These are phyloP conservation scores for Phytophthora sp. DNA, from an alignment of 352 stramenopile species.

Conservation along the genomic window DNA sequence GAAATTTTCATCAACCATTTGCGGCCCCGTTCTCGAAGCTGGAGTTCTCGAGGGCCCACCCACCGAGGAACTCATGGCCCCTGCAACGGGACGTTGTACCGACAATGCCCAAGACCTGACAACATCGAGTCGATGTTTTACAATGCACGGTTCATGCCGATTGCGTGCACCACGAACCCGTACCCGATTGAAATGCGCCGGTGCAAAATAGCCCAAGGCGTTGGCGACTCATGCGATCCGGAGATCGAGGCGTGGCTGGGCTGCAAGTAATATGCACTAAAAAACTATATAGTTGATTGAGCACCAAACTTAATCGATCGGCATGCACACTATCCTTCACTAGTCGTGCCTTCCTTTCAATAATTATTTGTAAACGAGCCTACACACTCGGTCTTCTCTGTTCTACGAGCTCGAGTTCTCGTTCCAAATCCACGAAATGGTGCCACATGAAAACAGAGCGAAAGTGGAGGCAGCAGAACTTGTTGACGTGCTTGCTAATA, in stretches of 20 bases:
- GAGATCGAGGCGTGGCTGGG: constrained; percentile 6
- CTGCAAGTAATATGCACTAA: neutral
- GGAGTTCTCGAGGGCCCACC: neutral
- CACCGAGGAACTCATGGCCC: neutral
- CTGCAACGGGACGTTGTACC: constrained; percentile 33
- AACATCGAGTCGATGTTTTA: constrained; percentile 18
- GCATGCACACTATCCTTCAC: too few species aligned
- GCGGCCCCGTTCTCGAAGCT: neutral
- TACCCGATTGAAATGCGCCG: constrained; percentile 16
- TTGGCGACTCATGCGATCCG: constrained; percentile 4
- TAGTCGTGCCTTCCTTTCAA: too few species aligned
- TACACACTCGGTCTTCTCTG: too few species aligned
- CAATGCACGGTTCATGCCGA: constrained; percentile 21
- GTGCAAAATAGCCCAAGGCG: constrained; percentile 2
- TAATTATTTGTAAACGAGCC: too few species aligned
- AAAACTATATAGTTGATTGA: too few species aligned
- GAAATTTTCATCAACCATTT: neutral
- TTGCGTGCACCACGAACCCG: constrained; percentile 8
- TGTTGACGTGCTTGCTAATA: too few species aligned
- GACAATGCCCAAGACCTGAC: constrained; percentile 1
- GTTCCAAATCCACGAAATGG: too few species aligned
- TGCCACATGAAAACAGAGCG: too few species aligned
- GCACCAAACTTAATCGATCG: too few species aligned
- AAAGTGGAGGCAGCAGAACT: too few species aligned
- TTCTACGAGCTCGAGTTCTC: too few species aligned